Base-by-base conservation (phyloP, 2,329 filamentous ascomycete species). In the Ustilaginoidea virens region DNA sequence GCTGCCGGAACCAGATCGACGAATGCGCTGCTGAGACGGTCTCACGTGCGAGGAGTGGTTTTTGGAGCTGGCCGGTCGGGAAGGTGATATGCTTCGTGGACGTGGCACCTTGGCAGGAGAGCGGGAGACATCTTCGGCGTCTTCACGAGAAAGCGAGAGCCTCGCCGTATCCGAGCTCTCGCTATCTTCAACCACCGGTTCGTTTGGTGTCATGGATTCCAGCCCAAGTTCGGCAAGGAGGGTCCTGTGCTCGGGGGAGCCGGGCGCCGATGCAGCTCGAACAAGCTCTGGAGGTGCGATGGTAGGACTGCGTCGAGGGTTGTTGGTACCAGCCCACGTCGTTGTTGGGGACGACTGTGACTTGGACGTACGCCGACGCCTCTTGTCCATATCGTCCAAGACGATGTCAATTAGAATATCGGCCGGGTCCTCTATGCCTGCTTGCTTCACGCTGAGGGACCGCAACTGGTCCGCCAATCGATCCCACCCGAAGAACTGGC, bases 401-500 rank as follows among this genome's bases (percentile, higher is more conserved):
- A 98, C 86, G 41, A 98, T 92, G 42, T 92, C 79, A 38, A 90
- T 81, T 27, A 96, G 62, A 22, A 98, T 69, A 48, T 96, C 90
- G 12, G 78, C 77, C 4, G 83, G 83, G 46, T 98, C 86, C 38
- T 94, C 85, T 25, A 98, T 66, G 37, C 77, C 74, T 31, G 81
- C 87, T 41, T 85, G 74, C 56, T 85, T 93, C 39, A 98, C 63
- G 3, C 81, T 90, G 38, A 98, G 63, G 36, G 83, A 92, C 34
- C 85, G 76, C 37, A 98, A 60, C 51, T 94, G 86, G 48, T 98
- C 90, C 7, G 90, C 80, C 32, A 96, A 58, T 33, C 80, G 74
- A 50, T 98, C 87, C 90, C 90, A 98, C 33, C 90, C 90, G 54
- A 85, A 93, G 56, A 96, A 94, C 43, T 93, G 86, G 36, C 90